A percentile compares a stretch with the other conserved stretches of the same genome.
Conservation (phyloP, 805 yeast genomes). For the Suhomyces prunicola region DNA sequence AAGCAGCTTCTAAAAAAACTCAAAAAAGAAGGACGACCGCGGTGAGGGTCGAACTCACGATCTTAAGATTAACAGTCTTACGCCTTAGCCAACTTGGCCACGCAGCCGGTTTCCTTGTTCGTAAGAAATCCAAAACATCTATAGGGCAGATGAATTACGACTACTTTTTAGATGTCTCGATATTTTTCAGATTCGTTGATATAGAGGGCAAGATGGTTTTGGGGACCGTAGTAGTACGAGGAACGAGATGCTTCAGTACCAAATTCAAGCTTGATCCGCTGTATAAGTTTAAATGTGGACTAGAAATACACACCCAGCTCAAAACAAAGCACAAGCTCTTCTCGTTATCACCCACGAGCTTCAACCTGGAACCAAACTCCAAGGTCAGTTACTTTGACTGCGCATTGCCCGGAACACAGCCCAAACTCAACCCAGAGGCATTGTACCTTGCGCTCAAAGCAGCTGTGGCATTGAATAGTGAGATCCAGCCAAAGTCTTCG, state of each 20-base stretch:
- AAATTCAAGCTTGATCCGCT: slow-evolving; percentile 13
- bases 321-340: slow-evolving; percentile 73
- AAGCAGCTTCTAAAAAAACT: neutral
- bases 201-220: neutral
- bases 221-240: neutral
- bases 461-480: slow-evolving; percentile 64
- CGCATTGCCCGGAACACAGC: slow-evolving; percentile 92
- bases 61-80: slow-evolving; percentile 19
- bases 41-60: slow-evolving; percentile 20
- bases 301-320: slow-evolving; percentile 92
- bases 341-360: slow-evolving; percentile 52
- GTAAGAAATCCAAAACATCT: neutral
- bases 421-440: slow-evolving; percentile 72
- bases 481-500: slow-evolving; percentile 52
- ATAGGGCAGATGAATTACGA: neutral
- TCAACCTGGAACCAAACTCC: slow-evolving; percentile 60
- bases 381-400: slow-evolving; percentile 76
- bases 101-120: slow-evolving; percentile 12
- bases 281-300: slow-evolving; percentile 65
- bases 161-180: neutral
- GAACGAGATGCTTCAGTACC: neutral
- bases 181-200: neutral
- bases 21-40: slow-evolving; percentile 10
- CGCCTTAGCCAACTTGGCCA: slow-evolving; percentile 20
- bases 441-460: slow-evolving; percentile 67